Evolutionary conservation across 2,329 filamentous ascomycete species (phyloP).

Genomic region (Furcasterigmium furcatum): DNA sequence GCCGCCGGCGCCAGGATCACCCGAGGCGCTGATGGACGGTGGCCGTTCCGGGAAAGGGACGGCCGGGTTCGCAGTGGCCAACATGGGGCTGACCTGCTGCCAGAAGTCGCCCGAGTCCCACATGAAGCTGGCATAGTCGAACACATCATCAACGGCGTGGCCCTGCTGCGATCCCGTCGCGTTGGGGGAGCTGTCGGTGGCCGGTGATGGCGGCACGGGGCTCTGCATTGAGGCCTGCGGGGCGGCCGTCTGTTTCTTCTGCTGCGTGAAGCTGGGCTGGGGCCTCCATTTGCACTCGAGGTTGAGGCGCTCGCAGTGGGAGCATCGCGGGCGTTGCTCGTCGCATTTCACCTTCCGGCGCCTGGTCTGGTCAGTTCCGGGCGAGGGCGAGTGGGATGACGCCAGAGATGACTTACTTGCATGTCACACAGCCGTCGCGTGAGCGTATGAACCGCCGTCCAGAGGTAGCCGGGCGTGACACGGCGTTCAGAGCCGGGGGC

Average conservation of each 20-base stretch:
- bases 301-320: conserved; percentile 49
- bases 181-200: conserved; percentile 21
- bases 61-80: not conserved
- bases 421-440: conserved; percentile 43
- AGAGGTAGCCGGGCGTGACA: not conserved
- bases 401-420: conserved; percentile 28
- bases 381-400: not conserved
- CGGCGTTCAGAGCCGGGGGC: not conserved
- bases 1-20: no score
- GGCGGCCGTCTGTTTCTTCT: conserved; percentile 15
- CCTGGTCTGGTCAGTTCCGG: conserved; percentile 19
- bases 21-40: not conserved
- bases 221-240: conserved; percentile 15
- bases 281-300: conserved; percentile 49
- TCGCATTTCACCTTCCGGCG: conserved; percentile 53
- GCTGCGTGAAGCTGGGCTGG: conserved; percentile 11
- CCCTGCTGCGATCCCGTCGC: conserved; percentile 19
- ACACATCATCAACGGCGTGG: conserved; percentile 34
- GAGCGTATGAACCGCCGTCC: conserved; percentile 17
- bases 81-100: conserved; percentile 21
- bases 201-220: conserved; percentile 16
- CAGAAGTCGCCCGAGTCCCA: conserved; percentile 35
- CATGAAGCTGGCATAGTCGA: conserved; percentile 45
- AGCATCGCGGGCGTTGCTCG: conserved; percentile 48
- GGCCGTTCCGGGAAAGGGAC: not conserved